Evolutionary conservation across 495 filamentous ascomycete genomes (phyloP).

Genomic region (Tuber aestivum): DNA sequence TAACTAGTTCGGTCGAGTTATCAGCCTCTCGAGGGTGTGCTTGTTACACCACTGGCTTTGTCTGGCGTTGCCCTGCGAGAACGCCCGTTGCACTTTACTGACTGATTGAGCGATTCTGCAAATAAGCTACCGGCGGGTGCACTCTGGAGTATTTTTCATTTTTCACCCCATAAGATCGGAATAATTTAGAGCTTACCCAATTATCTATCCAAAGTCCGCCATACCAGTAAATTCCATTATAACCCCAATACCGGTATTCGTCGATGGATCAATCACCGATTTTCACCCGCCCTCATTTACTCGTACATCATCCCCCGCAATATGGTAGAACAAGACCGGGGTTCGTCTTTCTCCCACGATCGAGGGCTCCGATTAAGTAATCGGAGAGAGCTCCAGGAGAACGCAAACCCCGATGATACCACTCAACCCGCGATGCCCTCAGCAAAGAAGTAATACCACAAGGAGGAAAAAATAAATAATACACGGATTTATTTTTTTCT

Average conservation of each 20-base stretch:
- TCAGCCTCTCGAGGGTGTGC: not conserved
- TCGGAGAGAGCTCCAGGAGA: not conserved
- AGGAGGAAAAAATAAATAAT: not conserved
- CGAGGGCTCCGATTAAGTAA: slow-evolving; percentile 1
- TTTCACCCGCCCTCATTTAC: not conserved
- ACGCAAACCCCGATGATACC: not conserved
- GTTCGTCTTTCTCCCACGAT: not conserved
- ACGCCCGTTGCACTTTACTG: not conserved
- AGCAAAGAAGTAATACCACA: not conserved
- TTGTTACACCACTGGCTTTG: not conserved
- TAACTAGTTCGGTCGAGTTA: not conserved
- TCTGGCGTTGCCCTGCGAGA: not conserved
- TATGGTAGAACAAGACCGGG: not conserved
- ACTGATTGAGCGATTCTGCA: not conserved
- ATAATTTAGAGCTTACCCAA: not conserved
- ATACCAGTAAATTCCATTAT: not conserved
- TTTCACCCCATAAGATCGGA: not conserved
- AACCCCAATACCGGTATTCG: not conserved
- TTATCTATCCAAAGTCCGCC: not conserved
- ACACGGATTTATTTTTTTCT: not conserved
- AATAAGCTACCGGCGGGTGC: not conserved
- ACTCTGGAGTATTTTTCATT: not conserved
- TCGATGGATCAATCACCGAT: not conserved
- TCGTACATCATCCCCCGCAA: not conserved
- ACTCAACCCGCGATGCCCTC: not conserved